Base-by-base conservation (phyloP, 352 stramenopile genomes). In the Phytophthora citrophthora region DNA sequence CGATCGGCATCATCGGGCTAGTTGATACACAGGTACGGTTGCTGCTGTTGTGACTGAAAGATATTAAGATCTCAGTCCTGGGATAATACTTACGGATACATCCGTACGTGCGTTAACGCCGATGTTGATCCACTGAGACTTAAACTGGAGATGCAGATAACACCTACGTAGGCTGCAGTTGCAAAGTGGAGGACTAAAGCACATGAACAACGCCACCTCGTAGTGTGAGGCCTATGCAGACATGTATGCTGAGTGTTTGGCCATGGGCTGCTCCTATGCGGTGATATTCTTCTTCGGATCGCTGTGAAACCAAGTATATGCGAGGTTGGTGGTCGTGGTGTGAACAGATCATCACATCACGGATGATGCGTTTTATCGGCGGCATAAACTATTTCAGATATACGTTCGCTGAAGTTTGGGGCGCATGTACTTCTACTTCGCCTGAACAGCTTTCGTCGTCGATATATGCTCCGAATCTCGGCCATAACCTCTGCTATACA, bases 201-300 rank as follows among this genome's bases (percentile, higher is more conserved):
- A 15, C 34, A 46, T 18, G 15, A 50, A 32, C 18, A 78, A 34
- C 39, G 9, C 8, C 29, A 34, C 56, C 7, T 51, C 55, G 15
- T 62, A 12, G 29, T 70, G 8, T 55, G 66, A 74, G 40, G 46
- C 61, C 2, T 61, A 74, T 43, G 55, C 61, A n/a, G 61, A 79
- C 45, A 82, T 82, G 69, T 58, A 64, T 24, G 64, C 69, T 29
- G 74, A 86, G 64, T 83, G 83, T 64, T 74, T 83, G 5, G 74
- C 72, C 15, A 79, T 83, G 46, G 64, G 65, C 11, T 74, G 72
- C 31, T 83, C 67, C 2, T 67, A 68, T 31, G 50, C 45, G 1
- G 70, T 77, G n/a, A 36, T 80, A 47, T 56, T 64, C 18, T 56
- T 83, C 38, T 75, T 72, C 39, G 20, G 20, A 20, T 20, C 2